These are phyloP conservation scores for Lactifluus subvellereus DNA, from an alignment of 768 basidiomycete species.

Conservation along the genomic window DNA sequence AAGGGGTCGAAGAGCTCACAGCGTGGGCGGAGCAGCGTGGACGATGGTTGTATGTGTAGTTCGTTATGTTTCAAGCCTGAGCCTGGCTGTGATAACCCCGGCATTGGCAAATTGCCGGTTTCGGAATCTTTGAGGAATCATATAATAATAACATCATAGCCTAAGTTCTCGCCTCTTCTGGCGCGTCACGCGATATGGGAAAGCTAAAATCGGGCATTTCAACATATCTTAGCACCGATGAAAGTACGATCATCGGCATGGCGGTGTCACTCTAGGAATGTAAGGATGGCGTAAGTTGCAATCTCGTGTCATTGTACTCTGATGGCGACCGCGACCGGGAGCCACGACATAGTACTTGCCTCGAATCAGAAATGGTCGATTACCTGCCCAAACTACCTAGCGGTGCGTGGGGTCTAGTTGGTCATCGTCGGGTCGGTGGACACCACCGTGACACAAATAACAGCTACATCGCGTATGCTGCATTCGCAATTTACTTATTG, in stretches of 20 bases:
- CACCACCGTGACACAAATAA: neutral
- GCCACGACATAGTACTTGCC: too few relatives aligned
- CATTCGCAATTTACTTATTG: neutral
- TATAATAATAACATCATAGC: too few relatives aligned
- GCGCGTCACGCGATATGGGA: too few relatives aligned
- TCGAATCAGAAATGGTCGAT: too few relatives aligned
- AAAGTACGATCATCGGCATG: neutral
- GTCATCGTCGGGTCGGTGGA: too few relatives aligned
- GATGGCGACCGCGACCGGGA: too few relatives aligned
- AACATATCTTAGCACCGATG: neutral
- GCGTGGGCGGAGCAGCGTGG: slow-evolving; percentile 36
- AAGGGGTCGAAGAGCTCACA: slow-evolving; percentile 29
- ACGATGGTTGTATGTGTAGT: slow-evolving; percentile 38
- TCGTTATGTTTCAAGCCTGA: too few relatives aligned
- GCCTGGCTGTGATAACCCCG: neutral
- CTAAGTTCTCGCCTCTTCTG: neutral
- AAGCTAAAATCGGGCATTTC: too few relatives aligned
- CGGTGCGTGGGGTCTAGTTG: too few relatives aligned
- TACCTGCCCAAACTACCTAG: too few relatives aligned
- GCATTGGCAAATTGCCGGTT: neutral
- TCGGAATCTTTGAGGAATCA: neutral
- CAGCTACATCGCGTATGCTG: neutral
- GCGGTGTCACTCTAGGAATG: neutral
- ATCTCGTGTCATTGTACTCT: neutral
- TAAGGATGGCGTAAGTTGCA: neutral